Conservation (phyloP, 768 basidiomycete genomes). For the Chiua virens region DNA sequence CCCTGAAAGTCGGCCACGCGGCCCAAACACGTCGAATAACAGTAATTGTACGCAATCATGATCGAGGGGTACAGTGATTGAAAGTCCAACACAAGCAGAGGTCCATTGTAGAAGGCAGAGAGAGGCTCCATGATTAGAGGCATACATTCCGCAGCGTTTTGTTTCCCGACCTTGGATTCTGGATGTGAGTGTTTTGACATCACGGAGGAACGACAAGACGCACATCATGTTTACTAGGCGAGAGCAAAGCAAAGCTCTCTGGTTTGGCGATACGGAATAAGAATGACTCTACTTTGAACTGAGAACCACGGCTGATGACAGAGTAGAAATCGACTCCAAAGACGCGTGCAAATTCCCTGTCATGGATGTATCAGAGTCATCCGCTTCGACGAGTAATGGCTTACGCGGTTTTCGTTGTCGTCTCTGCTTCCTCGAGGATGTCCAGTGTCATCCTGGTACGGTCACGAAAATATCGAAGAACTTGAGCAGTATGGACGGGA, state of each 20-base stretch:
- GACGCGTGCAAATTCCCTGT: conserved; percentile 93
- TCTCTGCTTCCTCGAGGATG: conserved; percentile 77
- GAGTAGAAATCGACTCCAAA: conserved; percentile 98
- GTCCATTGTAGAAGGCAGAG: conserved; percentile 91
- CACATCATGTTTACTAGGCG: conserved; percentile 88
- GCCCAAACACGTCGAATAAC: conserved; percentile 95
- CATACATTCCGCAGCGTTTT: conserved; percentile 96
- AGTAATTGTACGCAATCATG: conserved; percentile 99
- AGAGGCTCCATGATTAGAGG: conserved; percentile 94
- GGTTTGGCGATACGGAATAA: conserved; percentile 98
- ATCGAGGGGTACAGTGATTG: conserved; percentile 95
- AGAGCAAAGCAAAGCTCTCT: conserved; percentile 87
- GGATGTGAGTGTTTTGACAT: not conserved
- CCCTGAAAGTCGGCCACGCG: conserved; percentile 86
- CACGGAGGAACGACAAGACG: not conserved
- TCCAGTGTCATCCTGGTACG: conserved; percentile 72
- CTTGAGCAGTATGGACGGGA: conserved; percentile 52
- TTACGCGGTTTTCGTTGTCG: conserved; percentile 89
- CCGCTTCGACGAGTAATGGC: not conserved
- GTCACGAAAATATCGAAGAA: conserved; percentile 63
- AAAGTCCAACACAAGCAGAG: conserved; percentile 93
- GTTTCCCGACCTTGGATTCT: conserved; percentile 75
- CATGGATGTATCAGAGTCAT: not conserved
- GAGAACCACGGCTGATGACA: conserved; percentile 91
- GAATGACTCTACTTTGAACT: conserved; percentile 99